Base-by-base conservation (phyloP, 2,329 filamentous ascomycete species). In the Harringtonia lauricola region DNA sequence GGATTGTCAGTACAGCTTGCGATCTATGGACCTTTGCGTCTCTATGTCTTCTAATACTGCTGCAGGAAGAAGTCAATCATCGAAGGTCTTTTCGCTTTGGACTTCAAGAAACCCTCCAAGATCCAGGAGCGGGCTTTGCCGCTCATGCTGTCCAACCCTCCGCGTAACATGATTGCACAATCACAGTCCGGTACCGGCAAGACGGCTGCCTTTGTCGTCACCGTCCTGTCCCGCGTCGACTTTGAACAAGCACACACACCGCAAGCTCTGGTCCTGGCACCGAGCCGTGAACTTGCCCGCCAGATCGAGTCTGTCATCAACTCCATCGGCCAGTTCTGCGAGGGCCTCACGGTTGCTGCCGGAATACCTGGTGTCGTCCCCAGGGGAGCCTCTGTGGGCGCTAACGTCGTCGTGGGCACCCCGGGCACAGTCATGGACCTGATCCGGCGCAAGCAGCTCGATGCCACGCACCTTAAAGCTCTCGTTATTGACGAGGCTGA, bases 121-220 rank as follows among this genome's bases (percentile, higher is more conserved):
- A 94, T 98, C 52, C 92, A 98, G 68, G 92, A 95, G 63, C 86
- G 83, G 54, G 92, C 92, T 2, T 75, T 98, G 17, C 92, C 92
- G 24, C 73, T 98, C 44, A 83, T 98, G 57, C 76, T 98, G 50
- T 69, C 76, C 54, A 72, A 95, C 58, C 90, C 92, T n/a, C 83
- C 90, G 1, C 74, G 74, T 51, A 96, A 96, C 64, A 84, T 98
- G 75, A 90, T 98, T 58, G 92, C 89, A 4, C 92, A 98, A 65
- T 98, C 92, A n/a, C 92, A 98, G 64, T 98, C 92, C 2, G 92
- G 92, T 54, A 98, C 92, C 18, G 92, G 92, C 58, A 98, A 98
- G 71, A 98, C 92, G 0, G 92, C 89, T 18, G 92, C 92, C 19
- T 98, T 98, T 62, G 86, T 92, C 37, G 81, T 95, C 49, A 94